Evolutionary conservation across 2,329 filamentous ascomycete species (phyloP).

Genomic region (Aspergillus melleus): DNA sequence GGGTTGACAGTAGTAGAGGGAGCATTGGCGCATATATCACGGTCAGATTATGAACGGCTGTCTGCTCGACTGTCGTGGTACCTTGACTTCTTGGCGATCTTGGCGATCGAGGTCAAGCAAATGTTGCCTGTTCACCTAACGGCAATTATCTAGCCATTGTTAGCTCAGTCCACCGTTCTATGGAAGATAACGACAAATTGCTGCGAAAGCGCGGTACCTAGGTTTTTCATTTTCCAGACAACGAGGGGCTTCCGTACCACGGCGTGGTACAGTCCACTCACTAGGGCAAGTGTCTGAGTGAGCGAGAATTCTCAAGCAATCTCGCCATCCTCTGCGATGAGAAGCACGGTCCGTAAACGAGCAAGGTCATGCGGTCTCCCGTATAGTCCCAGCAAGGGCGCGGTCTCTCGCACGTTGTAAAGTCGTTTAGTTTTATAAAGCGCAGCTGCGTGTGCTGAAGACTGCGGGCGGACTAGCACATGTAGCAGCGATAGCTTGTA

Average conservation of each 20-base stretch:
- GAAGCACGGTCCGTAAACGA: conserved; percentile 1
- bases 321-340: conserved; percentile 5
- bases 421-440: conserved; percentile 1
- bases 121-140: conserved; percentile 1
- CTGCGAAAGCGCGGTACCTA: neutral
- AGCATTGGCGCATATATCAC: neutral
- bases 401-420: neutral
- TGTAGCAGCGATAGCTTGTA: neutral
- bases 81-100: neutral
- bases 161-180: neutral
- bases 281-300: neutral
- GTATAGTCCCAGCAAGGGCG: conserved; percentile 2
- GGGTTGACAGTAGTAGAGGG: neutral
- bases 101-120: neutral
- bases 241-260: neutral
- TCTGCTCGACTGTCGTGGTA: neutral
- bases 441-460: neutral
- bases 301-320: neutral
- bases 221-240: neutral
- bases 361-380: conserved; percentile 2
- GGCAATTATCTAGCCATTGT: neutral
- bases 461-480: conserved; percentile 1
- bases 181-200: neutral
- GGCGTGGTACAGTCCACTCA: neutral
- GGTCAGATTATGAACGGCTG: neutral